Conservation (phyloP, 2,329 filamentous ascomycete species). For the Bipolaris victoriae region DNA sequence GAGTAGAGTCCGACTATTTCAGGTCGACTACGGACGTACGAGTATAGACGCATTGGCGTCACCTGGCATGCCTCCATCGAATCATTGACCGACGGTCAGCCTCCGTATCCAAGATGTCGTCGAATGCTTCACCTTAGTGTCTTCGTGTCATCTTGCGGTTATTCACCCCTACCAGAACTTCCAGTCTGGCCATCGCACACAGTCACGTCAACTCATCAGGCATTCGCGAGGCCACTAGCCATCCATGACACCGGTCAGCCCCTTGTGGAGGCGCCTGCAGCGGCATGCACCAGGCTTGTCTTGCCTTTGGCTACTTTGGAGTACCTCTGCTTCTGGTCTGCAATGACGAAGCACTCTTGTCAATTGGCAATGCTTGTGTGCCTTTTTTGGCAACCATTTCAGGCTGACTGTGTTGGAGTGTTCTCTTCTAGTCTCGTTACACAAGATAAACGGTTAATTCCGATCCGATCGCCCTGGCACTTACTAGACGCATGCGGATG, state of each 20-base stretch:
- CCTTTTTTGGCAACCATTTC: background rate
- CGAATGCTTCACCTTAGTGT: background rate
- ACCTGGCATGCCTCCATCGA: background rate
- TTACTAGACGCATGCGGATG: constrained; percentile 4
- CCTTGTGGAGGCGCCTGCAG: background rate
- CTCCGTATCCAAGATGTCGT: background rate
- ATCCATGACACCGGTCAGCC: background rate
- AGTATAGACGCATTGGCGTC: background rate
- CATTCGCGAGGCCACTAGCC: background rate
- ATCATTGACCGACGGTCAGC: background rate
- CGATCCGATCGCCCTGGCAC: constrained; percentile 8
- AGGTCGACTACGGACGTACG: background rate
- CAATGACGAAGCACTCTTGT: background rate
- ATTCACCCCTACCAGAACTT: background rate
- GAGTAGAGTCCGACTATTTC: background rate
- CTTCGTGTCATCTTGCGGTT: background rate
- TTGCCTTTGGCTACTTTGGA: background rate
- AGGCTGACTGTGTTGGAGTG: background rate
- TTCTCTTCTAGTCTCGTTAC: constrained; percentile 3
- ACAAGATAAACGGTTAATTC: constrained; percentile 9
- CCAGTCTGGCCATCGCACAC: background rate
- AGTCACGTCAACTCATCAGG: constrained; percentile 2
- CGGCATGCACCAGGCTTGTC: background rate
- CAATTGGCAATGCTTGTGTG: background rate
- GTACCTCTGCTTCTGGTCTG: background rate